Evolutionary conservation across 2,329 filamentous ascomycete species (phyloP).

Genomic region (Fusarium redolens): DNA sequence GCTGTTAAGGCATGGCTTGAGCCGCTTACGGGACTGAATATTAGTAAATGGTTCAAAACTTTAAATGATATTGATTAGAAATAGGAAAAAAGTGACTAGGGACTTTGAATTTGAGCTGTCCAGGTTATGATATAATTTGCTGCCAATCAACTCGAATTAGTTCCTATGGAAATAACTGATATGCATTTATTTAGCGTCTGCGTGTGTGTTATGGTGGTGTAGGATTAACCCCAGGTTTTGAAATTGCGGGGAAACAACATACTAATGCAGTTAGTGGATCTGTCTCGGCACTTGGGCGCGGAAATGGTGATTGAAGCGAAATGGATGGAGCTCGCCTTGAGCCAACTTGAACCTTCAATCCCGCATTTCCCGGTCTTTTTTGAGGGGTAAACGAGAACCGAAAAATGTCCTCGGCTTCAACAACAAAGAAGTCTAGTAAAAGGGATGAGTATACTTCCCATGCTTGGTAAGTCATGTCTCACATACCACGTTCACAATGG

Average conservation of each 20-base stretch:
- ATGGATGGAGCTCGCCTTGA: not conserved
- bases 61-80: too few species aligned
- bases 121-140: too few species aligned
- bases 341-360: not conserved
- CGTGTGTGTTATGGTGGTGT: too few species aligned
- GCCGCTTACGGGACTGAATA: too few species aligned
- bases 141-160: too few species aligned
- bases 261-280: not conserved
- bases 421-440: not conserved
- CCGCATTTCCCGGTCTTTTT: not conserved
- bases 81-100: too few species aligned
- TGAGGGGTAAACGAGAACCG: not conserved
- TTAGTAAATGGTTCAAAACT: too few species aligned
- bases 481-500: not conserved
- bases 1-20: too few species aligned
- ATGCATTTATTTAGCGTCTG: too few species aligned
- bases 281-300: not conserved
- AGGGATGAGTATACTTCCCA: not conserved
- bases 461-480: not conserved
- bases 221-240: not conserved
- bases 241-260: not conserved
- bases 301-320: not conserved
- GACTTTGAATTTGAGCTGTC: too few species aligned
- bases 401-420: not conserved
- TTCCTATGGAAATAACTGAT: too few species aligned